Evolutionary conservation across 2,329 filamentous ascomycete species (phyloP), one percentile per base, ranked within the genome.

Genomic region (Paracorniculantispora psalliotae): DNA sequence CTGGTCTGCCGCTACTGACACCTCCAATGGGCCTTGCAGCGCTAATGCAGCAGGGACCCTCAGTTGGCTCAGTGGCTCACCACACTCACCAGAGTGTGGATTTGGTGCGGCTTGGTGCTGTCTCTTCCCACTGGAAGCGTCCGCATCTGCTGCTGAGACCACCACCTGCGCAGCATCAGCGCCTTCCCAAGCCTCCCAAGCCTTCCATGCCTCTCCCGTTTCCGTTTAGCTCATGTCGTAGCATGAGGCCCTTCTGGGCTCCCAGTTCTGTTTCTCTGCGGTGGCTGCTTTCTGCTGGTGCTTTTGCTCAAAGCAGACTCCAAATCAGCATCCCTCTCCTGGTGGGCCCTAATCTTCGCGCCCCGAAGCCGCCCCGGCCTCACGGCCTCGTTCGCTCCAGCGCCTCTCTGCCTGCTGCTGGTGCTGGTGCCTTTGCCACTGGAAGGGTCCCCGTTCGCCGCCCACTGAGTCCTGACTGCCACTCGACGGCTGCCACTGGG

Each of bases 221-320:
- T 52, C 37, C 56, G 47, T 51, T 55, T 39, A 25, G 33, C 49
- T n/a, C n/a, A n/a, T n/a, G n/a, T n/a, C n/a, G n/a, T n/a, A n/a
- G n/a, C n/a, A n/a, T n/a, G n/a, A n/a, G 30, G 12, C 30, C 30
- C 30, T 33, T 33, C 30, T 12, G 30, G 30, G 30, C 30, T 33
- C 30, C 12, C n/a, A n/a, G n/a, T n/a, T n/a, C n/a, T n/a, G n/a
- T n/a, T n/a, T n/a, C n/a, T n/a, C n/a, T n/a, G n/a, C n/a, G n/a
- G n/a, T n/a, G n/a, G n/a, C n/a, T n/a, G n/a, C n/a, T n/a, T n/a
- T n/a, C n/a, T n/a, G n/a, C n/a, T n/a, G n/a, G n/a, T n/a, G n/a
- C n/a, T n/a, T n/a, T n/a, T n/a, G n/a, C n/a, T n/a, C n/a, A n/a
- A n/a, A n/a, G n/a, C 30, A 33, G 6, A 33, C 30, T 33, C 30